Conservation (phyloP, 306 rosid species). For the Lathyrus sativus region DNA sequence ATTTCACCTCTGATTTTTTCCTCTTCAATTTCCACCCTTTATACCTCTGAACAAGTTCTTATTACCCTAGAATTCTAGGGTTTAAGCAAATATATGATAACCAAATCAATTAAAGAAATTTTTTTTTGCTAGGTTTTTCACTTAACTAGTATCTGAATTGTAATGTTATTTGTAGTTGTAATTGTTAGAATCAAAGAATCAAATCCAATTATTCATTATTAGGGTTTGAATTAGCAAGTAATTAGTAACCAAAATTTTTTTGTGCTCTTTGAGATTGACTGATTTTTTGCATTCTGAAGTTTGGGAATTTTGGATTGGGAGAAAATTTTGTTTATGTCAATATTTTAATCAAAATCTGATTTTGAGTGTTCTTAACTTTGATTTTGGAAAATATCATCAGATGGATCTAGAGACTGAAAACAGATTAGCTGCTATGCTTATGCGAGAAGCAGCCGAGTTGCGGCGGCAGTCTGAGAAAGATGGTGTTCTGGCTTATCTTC, state of each 20-base stretch:
- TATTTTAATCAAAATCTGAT: constrained; percentile 15
- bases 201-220: too few relatives aligned
- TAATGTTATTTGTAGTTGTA: neutral
- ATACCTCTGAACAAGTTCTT: neutral
- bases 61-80: neutral
- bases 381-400: constrained; percentile 34
- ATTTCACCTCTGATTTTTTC: constrained; percentile 4
- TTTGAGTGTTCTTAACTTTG: neutral
- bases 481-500: constrained; percentile 77
- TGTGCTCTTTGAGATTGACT: neutral
- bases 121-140: neutral
- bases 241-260: neutral
- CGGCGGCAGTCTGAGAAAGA: constrained; percentile 80
- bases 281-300: neutral
- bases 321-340: constrained; percentile 12
- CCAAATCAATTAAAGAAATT: neutral
- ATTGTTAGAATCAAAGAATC: too few relatives aligned
- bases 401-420: constrained; percentile 95
- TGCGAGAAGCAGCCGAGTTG: constrained; percentile 92
- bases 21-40: neutral
- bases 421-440: constrained; percentile 76
- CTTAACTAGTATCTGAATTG: neutral
- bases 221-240: neutral
- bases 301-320: neutral
- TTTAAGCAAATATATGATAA: neutral